A percentile compares a stretch with the other conserved stretches of the same genome.
These are phyloP conservation scores for Coemansia sp. DNA, from an alignment of 192 early-diverging fungal species.

Conservation along the genomic window DNA sequence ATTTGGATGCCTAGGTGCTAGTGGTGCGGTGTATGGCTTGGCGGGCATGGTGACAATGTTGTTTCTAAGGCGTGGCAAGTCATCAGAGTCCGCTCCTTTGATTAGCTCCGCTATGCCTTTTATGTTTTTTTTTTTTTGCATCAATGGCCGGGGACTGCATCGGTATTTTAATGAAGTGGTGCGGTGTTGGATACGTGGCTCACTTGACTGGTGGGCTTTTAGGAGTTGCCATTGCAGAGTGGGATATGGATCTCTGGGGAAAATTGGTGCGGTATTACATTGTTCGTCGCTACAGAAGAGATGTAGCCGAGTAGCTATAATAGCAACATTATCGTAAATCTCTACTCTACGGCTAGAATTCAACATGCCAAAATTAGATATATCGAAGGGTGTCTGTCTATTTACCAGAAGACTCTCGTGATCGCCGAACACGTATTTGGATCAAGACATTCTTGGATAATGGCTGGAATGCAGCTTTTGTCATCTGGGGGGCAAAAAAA, in stretches of 20 bases:
- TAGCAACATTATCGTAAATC: not conserved
- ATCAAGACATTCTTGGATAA: no score
- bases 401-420: not conserved
- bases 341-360: not conserved
- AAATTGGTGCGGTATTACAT: not conserved
- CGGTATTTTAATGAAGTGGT: slow-evolving; percentile 71
- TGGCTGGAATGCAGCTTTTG: no score
- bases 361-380: not conserved
- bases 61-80: slow-evolving; percentile 58
- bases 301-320: not conserved
- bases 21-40: slow-evolving; percentile 74
- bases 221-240: slow-evolving; percentile 58
- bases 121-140: slow-evolving; percentile 54
- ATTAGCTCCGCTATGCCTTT: slow-evolving; percentile 54
- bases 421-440: not conserved
- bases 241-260: slow-evolving; percentile 38
- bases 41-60: slow-evolving; percentile 59
- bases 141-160: slow-evolving; percentile 66
- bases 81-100: slow-evolving; percentile 61
- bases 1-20: slow-evolving; percentile 73
- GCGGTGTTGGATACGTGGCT: slow-evolving; percentile 71
- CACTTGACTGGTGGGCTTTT: slow-evolving; percentile 65
- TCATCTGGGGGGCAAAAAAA: not conserved
- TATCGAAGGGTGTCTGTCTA: not conserved
- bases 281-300: not conserved